Evolutionary conservation across 805 yeast species (phyloP).

Genomic region (Ogataea nakhonphanomensis): DNA sequence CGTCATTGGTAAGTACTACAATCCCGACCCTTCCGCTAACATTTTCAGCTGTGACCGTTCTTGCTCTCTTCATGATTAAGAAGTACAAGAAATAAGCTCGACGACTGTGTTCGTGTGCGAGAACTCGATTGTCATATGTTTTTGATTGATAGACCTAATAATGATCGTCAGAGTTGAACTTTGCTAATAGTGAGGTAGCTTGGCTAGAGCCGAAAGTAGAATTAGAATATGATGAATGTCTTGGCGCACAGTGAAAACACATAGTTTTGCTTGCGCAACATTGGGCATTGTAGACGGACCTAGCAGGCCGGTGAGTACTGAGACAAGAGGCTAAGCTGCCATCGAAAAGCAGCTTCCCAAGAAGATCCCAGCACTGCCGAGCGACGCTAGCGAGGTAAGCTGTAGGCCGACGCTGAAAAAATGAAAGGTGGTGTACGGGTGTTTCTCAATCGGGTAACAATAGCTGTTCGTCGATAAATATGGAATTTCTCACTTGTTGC

Average conservation of each 20-base stretch:
- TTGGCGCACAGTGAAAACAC: not conserved
- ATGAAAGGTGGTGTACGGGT: conserved; percentile 5
- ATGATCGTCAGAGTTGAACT: conserved; percentile 5
- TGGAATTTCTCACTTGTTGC: conserved; percentile 17
- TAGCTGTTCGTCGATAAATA: conserved; percentile 13
- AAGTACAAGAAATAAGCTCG: conserved; percentile 31
- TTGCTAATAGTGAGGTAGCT: no score
- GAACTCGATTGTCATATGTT: conserved; percentile 5
- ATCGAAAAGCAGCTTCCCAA: no score
- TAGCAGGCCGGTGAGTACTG: no score
- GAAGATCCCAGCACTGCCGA: no score
- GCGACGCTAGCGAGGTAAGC: no score
- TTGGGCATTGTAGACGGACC: no score
- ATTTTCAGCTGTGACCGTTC: conserved; percentile 26
- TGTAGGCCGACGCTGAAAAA: no score
- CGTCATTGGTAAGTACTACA: conserved; percentile 35
- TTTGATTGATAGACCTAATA: conserved; percentile 11
- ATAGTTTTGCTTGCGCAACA: no score
- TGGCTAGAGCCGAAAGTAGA: not conserved
- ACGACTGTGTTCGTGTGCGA: conserved; percentile 4
- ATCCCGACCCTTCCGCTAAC: conserved; percentile 8
- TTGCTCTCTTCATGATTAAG: conserved; percentile 30
- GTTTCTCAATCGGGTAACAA: conserved; percentile 4
- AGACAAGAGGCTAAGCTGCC: no score
- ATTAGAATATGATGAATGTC: not conserved